phyloP scores from a whole-genome alignment of 2,329 filamentous ascomycete genomes.

The Colletotrichum sp. region DNA sequence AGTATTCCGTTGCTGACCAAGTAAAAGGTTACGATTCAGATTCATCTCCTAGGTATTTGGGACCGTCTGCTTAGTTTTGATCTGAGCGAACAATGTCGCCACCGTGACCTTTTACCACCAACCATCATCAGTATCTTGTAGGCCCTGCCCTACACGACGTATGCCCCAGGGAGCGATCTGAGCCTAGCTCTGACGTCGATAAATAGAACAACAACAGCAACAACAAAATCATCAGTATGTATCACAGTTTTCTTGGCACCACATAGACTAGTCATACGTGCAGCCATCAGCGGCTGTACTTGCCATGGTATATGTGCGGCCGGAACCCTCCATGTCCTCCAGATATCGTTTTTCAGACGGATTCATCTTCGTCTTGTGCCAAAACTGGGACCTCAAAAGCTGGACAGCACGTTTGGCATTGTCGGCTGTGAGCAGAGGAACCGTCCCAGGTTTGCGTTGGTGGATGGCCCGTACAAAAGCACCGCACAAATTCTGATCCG shows the following conservation, averaged over 20 bases:
- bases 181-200: too few relatives aligned
- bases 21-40: not conserved
- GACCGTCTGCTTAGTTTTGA: not conserved
- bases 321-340: not conserved
- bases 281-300: not conserved
- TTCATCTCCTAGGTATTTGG: not conserved
- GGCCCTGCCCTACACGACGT: too few relatives aligned
- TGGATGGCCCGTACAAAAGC: not conserved
- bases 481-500: not conserved
- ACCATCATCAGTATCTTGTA: not conserved
- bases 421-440: not conserved
- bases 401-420: not conserved
- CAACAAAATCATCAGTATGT: not conserved
- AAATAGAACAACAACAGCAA: too few relatives aligned
- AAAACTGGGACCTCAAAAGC: not conserved
- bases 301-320: not conserved
- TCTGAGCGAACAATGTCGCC: not conserved
- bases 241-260: not conserved
- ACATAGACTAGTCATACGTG: not conserved
- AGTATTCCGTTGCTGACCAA: not conserved
- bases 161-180: too few relatives aligned
- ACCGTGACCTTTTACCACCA: not conserved
- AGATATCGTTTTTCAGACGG: not conserved
- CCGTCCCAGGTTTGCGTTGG: not conserved
- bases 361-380: not conserved